A percentile compares a stretch with the other conserved stretches of the same genome.
These are phyloP conservation scores for Trichoderma sp. DNA, from an alignment of 2,329 filamentous ascomycete species.

Conservation along the genomic window DNA sequence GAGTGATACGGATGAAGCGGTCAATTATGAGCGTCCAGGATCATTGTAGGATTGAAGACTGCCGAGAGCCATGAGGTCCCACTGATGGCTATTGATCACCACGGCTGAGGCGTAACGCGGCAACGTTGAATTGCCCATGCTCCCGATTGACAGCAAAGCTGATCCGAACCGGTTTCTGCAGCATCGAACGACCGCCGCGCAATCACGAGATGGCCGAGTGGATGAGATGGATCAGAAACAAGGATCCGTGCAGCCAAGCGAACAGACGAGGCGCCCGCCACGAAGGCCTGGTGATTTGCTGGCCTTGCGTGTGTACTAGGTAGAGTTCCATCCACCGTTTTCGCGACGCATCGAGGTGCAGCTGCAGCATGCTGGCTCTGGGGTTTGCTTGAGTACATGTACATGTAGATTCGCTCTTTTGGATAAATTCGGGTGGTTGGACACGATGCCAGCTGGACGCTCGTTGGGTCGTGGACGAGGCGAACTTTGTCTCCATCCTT, in stretches of 20 bases:
- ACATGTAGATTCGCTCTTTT: background rate
- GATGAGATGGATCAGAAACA: background rate
- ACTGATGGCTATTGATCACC: background rate
- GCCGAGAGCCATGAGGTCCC: background rate
- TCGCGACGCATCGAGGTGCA: background rate
- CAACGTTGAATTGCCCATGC: background rate
- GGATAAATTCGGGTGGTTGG: background rate
- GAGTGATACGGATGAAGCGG: background rate
- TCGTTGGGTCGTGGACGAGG: background rate
- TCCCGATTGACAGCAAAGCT: background rate
- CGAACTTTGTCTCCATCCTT: background rate
- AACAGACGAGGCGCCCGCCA: constrained; percentile 10
- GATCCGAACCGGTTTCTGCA: constrained; percentile 13
- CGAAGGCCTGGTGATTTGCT: constrained; percentile 5
- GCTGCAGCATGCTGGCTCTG: background rate
- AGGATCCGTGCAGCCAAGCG: background rate
- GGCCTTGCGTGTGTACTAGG: background rate
- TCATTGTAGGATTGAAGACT: background rate
- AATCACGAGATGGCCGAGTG: constrained; percentile 1
- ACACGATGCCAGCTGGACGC: background rate
- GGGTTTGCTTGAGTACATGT: background rate
- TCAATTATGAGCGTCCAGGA: background rate
- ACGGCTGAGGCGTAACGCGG: background rate
- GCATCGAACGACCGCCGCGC: constrained; percentile 9
- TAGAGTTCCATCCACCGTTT: constrained; percentile 12